Base-by-base conservation (phyloP, 2,329 filamentous ascomycete genomes). In the Phaeosphaeriaceae sp. region DNA sequence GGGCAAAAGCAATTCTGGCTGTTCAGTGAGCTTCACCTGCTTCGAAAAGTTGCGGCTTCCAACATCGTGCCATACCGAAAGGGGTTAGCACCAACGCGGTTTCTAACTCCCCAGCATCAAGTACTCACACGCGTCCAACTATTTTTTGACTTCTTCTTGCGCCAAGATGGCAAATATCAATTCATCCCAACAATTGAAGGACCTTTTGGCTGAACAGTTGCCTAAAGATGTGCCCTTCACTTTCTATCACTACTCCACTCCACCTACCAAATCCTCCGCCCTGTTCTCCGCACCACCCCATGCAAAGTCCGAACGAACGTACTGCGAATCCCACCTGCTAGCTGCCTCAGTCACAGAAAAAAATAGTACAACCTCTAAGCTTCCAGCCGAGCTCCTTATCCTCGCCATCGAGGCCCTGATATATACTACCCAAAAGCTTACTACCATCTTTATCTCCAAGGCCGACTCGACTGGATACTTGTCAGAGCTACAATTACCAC, bases 381-480 rank as follows among this genome's bases (percentile, higher is more conserved):
- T 51, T 2, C 55, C 64, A 9, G 66, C 75, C 16, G 80, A 85
- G 54, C 81, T 95, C 1, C 76, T 97, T 6, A 81, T 93, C 7
- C 87, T 96, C 50, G 93, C 89, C 13, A 82, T 99, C 55, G 94
- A 99, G 70, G 81, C 97, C 42, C 81, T 94, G 62, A 83, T 99
- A 52, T 99, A 95, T 74, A 89, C 75, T 0, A 96, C 92, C 0
- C 83, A 84, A 37, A 83, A 84, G 61, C 83, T 91, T 18, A 96
- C 89, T 1, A 97, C 90, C 3, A 82, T 97, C 45, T 99, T 99
- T 71, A 88, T 99, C 18, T 93, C 92, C 56, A 99, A 99, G 74
- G 94, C 94, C 40, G 94, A 99, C 76, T 97, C 94, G 8, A 97
- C 93, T 0, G 94, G 95, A 18, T 95, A 91, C 68, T 77, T 97